Base-by-base conservation (phyloP, 2,329 filamentous ascomycete genomes). In the Cytospora mali region DNA sequence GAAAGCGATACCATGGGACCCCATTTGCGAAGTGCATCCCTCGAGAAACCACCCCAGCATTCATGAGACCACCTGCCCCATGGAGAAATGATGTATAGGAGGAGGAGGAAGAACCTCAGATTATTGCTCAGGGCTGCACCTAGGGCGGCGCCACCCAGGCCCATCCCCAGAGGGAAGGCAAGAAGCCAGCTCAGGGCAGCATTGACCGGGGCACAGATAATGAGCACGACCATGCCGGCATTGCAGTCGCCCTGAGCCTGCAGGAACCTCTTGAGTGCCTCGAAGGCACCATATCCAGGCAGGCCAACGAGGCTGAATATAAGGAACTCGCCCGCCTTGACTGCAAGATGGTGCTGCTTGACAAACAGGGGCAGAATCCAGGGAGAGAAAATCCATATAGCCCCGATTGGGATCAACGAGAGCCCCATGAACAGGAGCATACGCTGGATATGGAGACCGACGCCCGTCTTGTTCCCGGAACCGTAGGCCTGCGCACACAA, bases 231-330 rank as follows among this genome's bases (percentile, higher is more conserved):
- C 68, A 83, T 75, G 16, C 77, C 79, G 1, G 78, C 80, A 35
- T 78, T 78, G 72, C 84, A 84, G 33, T 82, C 74, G 1, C 83
- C 82, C 65, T 85, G 82, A 0, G 83, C 80, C 68, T 85, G 82
- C 3, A 84, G 75, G 65, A 84, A 84, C 0, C 82, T 75, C 68
- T 85, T 85, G 1, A 80, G 74, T 0, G 80, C 80, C 65, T 85
- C 83, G 31, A 85, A 85, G 3, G 76, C 76, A 1, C 80, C 81
- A 60, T 84, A 85, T 3, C 81, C 82, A 0, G 82, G 82, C 1
- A 82, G 73, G 0, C 82, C 81, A 7, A 82, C 69, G 2, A 84
- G 72, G 48, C 80, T 77, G 35, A 81, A 75, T 4, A 76, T 74
- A 35, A 85, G 68, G 62, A 83, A 85, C 0, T 71, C 72, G 14